Conservation (phyloP, 176 grass and related monocot species). For the Pontederia paniculata region DNA sequence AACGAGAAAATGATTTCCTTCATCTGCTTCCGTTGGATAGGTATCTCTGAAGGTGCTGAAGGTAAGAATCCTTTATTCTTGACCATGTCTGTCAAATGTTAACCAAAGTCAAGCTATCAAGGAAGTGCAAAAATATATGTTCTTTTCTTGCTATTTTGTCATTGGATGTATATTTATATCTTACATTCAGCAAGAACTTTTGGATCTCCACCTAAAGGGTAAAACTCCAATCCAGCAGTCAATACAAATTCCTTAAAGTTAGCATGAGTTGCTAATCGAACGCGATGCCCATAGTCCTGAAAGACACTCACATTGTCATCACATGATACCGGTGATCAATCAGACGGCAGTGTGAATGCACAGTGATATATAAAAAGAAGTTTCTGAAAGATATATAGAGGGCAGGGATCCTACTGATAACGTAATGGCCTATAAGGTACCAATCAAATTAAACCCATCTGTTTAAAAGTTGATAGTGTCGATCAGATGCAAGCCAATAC, state of each 20-base stretch:
- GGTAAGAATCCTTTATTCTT: constrained; percentile 98
- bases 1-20: constrained; percentile 95
- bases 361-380: no score
- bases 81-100: constrained; percentile 73
- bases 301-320: constrained; percentile 15
- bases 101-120: constrained; percentile 1
- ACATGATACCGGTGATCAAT: neutral
- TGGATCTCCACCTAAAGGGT: constrained; percentile 82
- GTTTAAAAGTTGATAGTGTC: no score
- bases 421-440: no score
- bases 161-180: constrained; percentile 9
- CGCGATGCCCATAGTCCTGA: constrained; percentile 83
- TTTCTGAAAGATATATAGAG: no score
- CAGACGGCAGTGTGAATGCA: no score
- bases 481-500: no score
- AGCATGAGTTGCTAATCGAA: constrained; percentile 88
- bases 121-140: neutral
- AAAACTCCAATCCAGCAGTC: constrained; percentile 85
- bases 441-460: no score
- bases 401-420: no score
- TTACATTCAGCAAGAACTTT: constrained; percentile 91
- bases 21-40: constrained; percentile 85
- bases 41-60: constrained; percentile 78
- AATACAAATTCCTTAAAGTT: constrained; percentile 96
- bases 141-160: neutral